Evolutionary conservation across 2,329 filamentous ascomycete species (phyloP).

Genomic region (Nemania diffusa): DNA sequence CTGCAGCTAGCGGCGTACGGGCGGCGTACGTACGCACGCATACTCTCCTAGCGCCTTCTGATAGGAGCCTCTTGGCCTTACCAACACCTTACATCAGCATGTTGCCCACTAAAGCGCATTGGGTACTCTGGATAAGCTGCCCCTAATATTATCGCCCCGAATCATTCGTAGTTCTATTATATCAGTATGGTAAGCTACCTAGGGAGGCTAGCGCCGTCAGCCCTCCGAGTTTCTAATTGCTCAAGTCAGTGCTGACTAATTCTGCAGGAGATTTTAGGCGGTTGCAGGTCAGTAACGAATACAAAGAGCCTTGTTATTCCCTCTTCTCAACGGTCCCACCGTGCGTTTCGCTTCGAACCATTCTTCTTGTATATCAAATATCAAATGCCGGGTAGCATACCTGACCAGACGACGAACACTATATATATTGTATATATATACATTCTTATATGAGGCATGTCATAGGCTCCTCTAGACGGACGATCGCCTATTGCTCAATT

Average conservation of each 20-base stretch:
- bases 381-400: constrained; percentile 15
- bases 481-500: constrained; percentile 8
- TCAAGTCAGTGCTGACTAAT: constrained; percentile 39
- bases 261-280: neutral
- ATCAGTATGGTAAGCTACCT: constrained; percentile 27
- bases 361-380: neutral
- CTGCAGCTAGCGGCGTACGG: constrained; percentile 18
- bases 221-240: constrained; percentile 13
- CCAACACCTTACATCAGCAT: constrained; percentile 47
- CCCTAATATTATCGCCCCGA: constrained; percentile 36
- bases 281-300: neutral
- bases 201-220: constrained; percentile 11
- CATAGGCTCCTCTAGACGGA: neutral
- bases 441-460: neutral
- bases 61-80: constrained; percentile 35
- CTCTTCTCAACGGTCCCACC: neutral
- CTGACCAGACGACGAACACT: neutral
- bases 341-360: neutral
- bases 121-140: neutral
- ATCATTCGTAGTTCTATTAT: neutral
- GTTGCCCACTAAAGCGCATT: constrained; percentile 11
- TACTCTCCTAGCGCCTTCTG: neutral
- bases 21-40: too few relatives aligned
- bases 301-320: constrained; percentile 4
- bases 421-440: too few relatives aligned